phyloP scores from a whole-genome alignment of 2,329 filamentous ascomycete genomes.

The Plectosphaerella cucumerina region DNA sequence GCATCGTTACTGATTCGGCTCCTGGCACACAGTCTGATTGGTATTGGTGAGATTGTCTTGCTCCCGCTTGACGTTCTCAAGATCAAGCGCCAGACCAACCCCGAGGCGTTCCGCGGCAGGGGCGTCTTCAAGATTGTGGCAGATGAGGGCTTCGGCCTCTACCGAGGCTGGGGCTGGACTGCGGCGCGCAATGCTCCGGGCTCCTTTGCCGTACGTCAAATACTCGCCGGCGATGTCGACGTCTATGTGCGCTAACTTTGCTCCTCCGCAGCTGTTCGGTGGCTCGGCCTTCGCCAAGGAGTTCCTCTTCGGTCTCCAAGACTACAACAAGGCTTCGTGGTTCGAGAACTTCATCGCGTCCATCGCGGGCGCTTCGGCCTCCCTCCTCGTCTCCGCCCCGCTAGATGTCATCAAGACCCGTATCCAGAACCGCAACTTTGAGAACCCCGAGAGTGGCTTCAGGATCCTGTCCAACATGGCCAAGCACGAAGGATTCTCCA shows the following conservation, averaged over 20 bases:
- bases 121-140: slow-evolving; percentile 84
- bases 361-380: slow-evolving; percentile 89
- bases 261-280: slow-evolving; percentile 77
- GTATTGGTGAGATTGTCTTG: slow-evolving; percentile 94
- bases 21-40: slow-evolving; percentile 66
- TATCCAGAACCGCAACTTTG: slow-evolving; percentile 98
- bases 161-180: slow-evolving; percentile 96
- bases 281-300: slow-evolving; percentile 97
- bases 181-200: slow-evolving; percentile 95
- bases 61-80: slow-evolving; percentile 95
- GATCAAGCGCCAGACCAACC: slow-evolving; percentile 99
- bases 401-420: slow-evolving; percentile 97
- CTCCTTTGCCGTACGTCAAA: slow-evolving; percentile 77
- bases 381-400: slow-evolving; percentile 92
- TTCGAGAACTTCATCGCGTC: slow-evolving; percentile 96
- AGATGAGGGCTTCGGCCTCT: slow-evolving; percentile 93
- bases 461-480: slow-evolving; percentile 90
- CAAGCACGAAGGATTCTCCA: slow-evolving; percentile 76
- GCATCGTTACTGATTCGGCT: background rate
- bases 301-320: slow-evolving; percentile 81
- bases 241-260: background rate
- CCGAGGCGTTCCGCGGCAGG: slow-evolving; percentile 92
- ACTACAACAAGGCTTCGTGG: slow-evolving; percentile 96
- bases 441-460: slow-evolving; percentile 93
- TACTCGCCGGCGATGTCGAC: background rate